phyloP scores from a whole-genome alignment of 805 yeast genomes.

The Candida qinlingensis region DNA sequence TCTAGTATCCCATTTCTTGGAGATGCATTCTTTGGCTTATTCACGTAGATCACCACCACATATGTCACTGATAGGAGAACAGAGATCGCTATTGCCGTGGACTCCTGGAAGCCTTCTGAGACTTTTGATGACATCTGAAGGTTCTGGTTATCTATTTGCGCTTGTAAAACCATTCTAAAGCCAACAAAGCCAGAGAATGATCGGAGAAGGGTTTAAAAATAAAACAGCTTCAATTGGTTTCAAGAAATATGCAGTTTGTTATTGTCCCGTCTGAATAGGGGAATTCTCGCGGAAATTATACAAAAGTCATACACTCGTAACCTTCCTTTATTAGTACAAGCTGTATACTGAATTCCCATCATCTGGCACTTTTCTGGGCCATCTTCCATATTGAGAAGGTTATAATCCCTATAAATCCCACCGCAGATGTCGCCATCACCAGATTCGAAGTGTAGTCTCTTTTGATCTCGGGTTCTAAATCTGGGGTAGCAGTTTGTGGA shows the following conservation, averaged over 20 bases:
- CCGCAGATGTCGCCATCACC: slow-evolving; percentile 62
- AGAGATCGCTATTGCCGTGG: slow-evolving; percentile 24
- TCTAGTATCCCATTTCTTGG: slow-evolving; percentile 12
- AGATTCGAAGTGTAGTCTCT: slow-evolving; percentile 45
- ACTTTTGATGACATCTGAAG: neutral
- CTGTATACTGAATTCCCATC: neutral
- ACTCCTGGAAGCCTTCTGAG: slow-evolving; percentile 1
- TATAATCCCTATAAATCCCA: slow-evolving; percentile 58
- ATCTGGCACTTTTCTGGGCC: slow-evolving; percentile 9
- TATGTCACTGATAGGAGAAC: slow-evolving; percentile 38
- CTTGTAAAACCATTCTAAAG: too few relatives aligned
- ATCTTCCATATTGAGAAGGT: slow-evolving; percentile 61
- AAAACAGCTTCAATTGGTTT: too few relatives aligned
- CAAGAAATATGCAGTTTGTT: too few relatives aligned
- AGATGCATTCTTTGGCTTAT: slow-evolving; percentile 14
- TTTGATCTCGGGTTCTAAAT: slow-evolving; percentile 58
- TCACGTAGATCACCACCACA: slow-evolving; percentile 37
- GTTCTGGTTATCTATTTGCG: too few relatives aligned
- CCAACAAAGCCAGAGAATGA: too few relatives aligned
- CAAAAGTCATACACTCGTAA: too few relatives aligned
- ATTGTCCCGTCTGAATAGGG: neutral
- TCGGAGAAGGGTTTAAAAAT: too few relatives aligned
- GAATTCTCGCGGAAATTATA: too few relatives aligned
- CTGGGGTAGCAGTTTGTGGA: slow-evolving; percentile 78
- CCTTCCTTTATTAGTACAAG: too few relatives aligned